phyloP scores from a whole-genome alignment of 208 protist genomes.

The Acanthamoeba culbertsoni region DNA sequence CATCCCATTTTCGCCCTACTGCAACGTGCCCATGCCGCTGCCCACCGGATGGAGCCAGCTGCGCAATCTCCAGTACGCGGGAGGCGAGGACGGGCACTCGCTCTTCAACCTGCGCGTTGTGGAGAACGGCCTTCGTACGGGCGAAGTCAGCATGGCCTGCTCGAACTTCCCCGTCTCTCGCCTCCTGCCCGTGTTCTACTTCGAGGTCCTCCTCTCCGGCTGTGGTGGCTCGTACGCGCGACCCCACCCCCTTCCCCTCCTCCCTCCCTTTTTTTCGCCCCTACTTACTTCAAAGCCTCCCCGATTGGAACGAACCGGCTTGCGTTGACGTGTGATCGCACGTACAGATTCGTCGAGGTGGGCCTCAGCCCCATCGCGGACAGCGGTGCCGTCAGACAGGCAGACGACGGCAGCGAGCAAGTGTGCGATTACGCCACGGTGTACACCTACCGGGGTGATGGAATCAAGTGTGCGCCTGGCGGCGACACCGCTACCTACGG shows the following conservation, averaged over 20 bases:
- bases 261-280: too few species aligned
- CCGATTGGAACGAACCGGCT: background rate
- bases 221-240: conserved; percentile 53
- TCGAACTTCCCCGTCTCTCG: background rate
- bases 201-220: conserved; percentile 26
- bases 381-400: background rate
- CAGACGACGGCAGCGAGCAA: background rate
- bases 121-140: background rate
- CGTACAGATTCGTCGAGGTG: background rate
- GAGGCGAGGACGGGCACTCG: background rate
- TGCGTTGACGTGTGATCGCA: background rate
- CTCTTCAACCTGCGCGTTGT: background rate
- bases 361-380: background rate
- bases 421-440: background rate
- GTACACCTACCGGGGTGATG: conserved; percentile 55
- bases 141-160: background rate
- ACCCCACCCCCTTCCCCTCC: too few species aligned
- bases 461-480: background rate
- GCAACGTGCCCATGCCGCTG: conserved; percentile 1
- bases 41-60: background rate
- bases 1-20: conserved; percentile 43
- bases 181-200: conserved; percentile 50
- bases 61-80: background rate
- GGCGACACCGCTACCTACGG: background rate
- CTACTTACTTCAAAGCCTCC: too few species aligned